These are phyloP conservation scores for Shiraia sp. DNA, from an alignment of 2,329 filamentous ascomycete genomes.

Conservation along the genomic window DNA sequence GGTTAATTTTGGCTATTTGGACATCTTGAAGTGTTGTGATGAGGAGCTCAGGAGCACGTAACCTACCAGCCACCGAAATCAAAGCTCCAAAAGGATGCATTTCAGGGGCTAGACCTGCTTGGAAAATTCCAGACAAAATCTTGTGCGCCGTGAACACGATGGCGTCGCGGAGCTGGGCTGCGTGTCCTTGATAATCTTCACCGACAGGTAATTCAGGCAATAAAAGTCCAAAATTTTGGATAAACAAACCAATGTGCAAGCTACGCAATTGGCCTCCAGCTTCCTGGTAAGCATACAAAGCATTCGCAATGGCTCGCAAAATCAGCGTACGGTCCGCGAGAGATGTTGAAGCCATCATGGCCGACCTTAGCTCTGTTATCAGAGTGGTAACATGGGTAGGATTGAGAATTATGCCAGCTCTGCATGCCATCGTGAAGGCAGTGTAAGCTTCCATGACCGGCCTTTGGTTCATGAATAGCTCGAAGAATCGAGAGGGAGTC, in stretches of 20 bases:
- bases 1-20: conserved; percentile 17
- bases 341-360: conserved; percentile 14
- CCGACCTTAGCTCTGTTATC: conserved; percentile 36
- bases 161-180: conserved; percentile 23
- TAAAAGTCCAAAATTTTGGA: conserved; percentile 39
- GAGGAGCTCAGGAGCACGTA: conserved; percentile 30
- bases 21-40: conserved; percentile 29
- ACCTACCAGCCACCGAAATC: conserved; percentile 34
- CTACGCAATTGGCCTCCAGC: conserved; percentile 41
- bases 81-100: conserved; percentile 29
- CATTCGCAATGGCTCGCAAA: conserved; percentile 47
- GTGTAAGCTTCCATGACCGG: conserved; percentile 53
- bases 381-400: conserved; percentile 37
- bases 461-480: conserved; percentile 50
- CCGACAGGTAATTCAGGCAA: conserved; percentile 22
- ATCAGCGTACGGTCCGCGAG: conserved; percentile 28
- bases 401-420: conserved; percentile 45
- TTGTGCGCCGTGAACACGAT: conserved; percentile 30
- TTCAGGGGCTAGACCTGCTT: conserved; percentile 31
- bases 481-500: conserved; percentile 49
- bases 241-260: conserved; percentile 45
- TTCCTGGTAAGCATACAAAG: conserved; percentile 48
- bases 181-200: conserved; percentile 20
- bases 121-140: conserved; percentile 25
- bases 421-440: conserved; percentile 54